Base-by-base conservation (phyloP, 768 basidiomycete species). In the Fomitopsis serialis region DNA sequence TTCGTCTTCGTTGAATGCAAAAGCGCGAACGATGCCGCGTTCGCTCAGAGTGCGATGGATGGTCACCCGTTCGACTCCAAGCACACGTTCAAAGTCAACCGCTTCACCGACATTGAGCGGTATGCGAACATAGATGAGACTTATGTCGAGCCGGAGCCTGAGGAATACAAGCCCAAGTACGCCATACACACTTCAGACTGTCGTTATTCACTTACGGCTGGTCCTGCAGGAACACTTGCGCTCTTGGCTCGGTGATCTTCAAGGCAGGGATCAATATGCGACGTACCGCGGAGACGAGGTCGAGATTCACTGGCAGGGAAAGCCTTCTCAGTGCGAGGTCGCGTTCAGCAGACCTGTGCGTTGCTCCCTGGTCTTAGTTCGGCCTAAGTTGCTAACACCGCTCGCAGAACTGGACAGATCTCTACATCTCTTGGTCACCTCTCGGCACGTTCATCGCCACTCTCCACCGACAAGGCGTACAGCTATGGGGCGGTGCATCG, bases 351-450 rank as follows among this genome's bases (percentile, higher is more conserved):
- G 91, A 74, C 79, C 81, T 54, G 93, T 92, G 61, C 59, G 85
- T 73, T 7, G 29, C 54, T 17, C 29, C 21, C 46, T 65, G 21
- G 58, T 58, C 40, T 19, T 25, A 7, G 35, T 22, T 12, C 40
- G 25, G 55, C 59, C 58, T 58, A 54, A 40, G 23, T 54, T 48
- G 3, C 25, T 35, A 21, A 54, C 40, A 37, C 27, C 22, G 15
- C 10, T 43, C 32, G 2, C 63, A 92, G 91, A 88, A 89, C 66
- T 98, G 97, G 93, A 97, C 92, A 64, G 94, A 98, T 65, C 81
- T 96, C 48, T 99, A 96, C 70, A 86, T 93, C 19, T 87, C 89
- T 27, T 99, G 97, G 97, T 98, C 97, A 21, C 95, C 95, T 19
- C 78, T 88, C 50, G 97, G 97, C 32, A 98, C 95, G n/a, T 92